Evolutionary conservation across 208 protist genomes (phyloP), one percentile per base, ranked within the genome.

Genomic region (Leishmania arabica): DNA sequence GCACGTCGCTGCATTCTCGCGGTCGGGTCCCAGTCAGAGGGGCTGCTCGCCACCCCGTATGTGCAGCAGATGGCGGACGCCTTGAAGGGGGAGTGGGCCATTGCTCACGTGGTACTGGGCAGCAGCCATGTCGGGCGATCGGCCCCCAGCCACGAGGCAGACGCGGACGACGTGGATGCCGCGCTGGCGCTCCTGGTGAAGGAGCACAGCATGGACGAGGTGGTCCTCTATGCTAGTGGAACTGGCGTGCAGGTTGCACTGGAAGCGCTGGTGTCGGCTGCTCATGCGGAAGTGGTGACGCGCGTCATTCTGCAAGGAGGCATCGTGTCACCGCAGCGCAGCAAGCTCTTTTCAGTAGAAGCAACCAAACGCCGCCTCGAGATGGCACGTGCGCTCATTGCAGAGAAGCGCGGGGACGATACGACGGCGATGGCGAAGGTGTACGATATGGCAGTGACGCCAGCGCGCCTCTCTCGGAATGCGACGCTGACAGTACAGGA

Each of bases 241-340:
- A 97, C 94, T 9, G 94, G 92, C 0, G 86, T 92, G 19, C 94
- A 97, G 88, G 79, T 95, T 21, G 89, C 88, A 31, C 87, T 96
- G 76, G 81, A 92, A 72, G 77, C 92, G 17, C 47, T 97, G 60
- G 80, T 78, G 2, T 89, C 82, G 40, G 80, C 84, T 54, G 31
- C 74, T 47, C 70, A 89, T 72, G 75, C 65, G 19, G 19, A 78
- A 31, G 64, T 86, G 45, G 84, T 97, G 45, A 91, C 90, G 0
- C 90, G 92, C 17, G 83, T 96, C 58, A 85, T 96, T 58, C 69
- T 97, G 19, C 86, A 97, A 77, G 94, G 94, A 64, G 82, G 82
- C 37, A 84, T 94, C 24, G 84, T 95, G 31, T 58, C 80, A 4
- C 84, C 88, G 47, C 66, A 88, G 6, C 69, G 83, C 37, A 85